phyloP scores from a whole-genome alignment of 768 basidiomycete species.

The Leccinum fibrillosum region DNA sequence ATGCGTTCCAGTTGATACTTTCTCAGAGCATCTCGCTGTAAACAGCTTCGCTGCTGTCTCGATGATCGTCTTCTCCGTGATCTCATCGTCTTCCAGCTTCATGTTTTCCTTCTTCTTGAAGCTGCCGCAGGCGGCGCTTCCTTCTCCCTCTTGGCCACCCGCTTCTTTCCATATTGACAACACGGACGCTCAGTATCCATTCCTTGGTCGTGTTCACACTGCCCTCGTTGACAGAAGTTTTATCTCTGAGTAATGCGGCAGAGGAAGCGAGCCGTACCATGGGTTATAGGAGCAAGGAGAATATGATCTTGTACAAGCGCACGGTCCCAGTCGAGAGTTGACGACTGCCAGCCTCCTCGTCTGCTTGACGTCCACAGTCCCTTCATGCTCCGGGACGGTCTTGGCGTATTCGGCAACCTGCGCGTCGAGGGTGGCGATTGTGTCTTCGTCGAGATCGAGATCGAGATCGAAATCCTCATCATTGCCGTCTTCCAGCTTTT shows the following conservation, averaged over 20 bases:
- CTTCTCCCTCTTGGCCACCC: conserved; percentile 80
- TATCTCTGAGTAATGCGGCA: conserved; percentile 21
- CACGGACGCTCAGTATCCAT: conserved; percentile 63
- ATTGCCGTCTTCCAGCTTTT: conserved; percentile 2
- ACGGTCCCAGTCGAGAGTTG: conserved; percentile 94
- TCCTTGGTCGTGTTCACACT: conserved; percentile 44
- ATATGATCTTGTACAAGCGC: conserved; percentile 67
- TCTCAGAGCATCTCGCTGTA: conserved; percentile 83
- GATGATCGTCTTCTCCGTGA: conserved; percentile 59
- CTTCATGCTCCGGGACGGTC: conserved; percentile 43
- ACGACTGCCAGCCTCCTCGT: conserved; percentile 84
- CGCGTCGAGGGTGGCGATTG: conserved; percentile 67
- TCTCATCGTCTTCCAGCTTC: conserved; percentile 43
- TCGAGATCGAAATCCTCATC: conserved; percentile 57
- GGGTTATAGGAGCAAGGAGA: conserved; percentile 77
- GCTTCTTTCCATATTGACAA: conserved; percentile 87
- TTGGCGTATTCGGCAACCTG: conserved; percentile 63
- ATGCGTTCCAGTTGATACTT: conserved; percentile 91
- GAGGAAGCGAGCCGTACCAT: conserved; percentile 42
- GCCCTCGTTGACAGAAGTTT: conserved; percentile 7
- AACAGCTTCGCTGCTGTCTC: conserved; percentile 59
- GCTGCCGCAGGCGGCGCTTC: conserved; percentile 84
- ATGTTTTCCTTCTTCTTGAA: conserved; percentile 57
- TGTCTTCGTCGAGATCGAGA: conserved; percentile 77
- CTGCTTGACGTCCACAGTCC: conserved; percentile 36